A percentile compares a stretch with the other conserved stretches of the same genome.
phyloP scores from a whole-genome alignment of 495 filamentous ascomycete species.

The Trichoderma erinaceum region DNA sequence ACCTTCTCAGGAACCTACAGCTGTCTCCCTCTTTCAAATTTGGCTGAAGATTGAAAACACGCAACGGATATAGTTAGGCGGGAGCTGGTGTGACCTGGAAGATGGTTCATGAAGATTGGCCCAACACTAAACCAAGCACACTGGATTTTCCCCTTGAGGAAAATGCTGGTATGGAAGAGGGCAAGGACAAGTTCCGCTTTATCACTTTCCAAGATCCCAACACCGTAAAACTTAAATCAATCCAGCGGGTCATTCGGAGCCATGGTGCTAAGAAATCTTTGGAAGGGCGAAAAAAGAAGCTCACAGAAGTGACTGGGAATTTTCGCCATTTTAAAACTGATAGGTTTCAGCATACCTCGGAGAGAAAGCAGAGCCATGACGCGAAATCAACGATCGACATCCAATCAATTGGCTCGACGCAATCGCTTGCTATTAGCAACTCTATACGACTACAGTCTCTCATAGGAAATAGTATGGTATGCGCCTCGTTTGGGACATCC shows the following conservation, averaged over 20 bases:
- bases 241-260: slow-evolving; percentile 1
- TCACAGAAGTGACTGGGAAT: neutral
- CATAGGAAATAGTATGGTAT: neutral
- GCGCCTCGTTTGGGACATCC: neutral
- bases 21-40: no score
- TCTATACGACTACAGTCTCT: neutral
- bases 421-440: neutral
- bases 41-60: no score
- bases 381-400: neutral
- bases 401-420: neutral
- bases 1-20: no score
- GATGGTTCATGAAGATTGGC: neutral
- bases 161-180: neutral
- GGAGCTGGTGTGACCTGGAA: neutral
- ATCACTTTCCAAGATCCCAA: slow-evolving; percentile 8
- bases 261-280: neutral
- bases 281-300: neutral
- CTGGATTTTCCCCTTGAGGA: neutral
- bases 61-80: neutral
- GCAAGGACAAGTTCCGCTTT: neutral
- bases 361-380: neutral
- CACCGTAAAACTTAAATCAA: neutral
- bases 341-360: neutral
- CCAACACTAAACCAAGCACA: neutral
- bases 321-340: slow-evolving; percentile 5